phyloP scores from a whole-genome alignment of 441 rosid genomes.

The Gossypium lobatum region DNA sequence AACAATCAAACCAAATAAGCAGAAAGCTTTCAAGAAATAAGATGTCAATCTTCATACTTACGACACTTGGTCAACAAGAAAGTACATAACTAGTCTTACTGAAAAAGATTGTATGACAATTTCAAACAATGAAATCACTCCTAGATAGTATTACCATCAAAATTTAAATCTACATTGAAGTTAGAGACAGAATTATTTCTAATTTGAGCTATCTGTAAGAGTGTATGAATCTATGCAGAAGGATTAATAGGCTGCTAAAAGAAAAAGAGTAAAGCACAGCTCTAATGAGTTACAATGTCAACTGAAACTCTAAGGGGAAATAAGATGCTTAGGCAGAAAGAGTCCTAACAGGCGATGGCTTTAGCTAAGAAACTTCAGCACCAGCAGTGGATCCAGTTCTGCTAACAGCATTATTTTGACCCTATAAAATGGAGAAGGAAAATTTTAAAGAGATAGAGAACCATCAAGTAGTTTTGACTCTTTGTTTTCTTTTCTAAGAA shows the following conservation, averaged over 20 bases:
- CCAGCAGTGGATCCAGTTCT: slow-evolving; percentile 44
- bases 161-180: background rate
- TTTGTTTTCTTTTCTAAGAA: too few relatives aligned
- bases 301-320: background rate
- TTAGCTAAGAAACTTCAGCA: slow-evolving; percentile 39
- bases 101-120: background rate
- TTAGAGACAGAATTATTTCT: background rate
- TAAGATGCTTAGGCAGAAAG: slow-evolving; percentile 31
- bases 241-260: background rate
- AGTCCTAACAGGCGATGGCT: slow-evolving; percentile 34
- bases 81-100: background rate
- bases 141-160: background rate
- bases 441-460: background rate
- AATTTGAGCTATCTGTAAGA: background rate
- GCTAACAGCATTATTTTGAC: slow-evolving; percentile 15
- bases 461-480: background rate
- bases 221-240: background rate
- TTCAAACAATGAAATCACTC: background rate
- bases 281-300: background rate
- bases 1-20: slow-evolving; percentile 9
- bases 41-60: background rate
- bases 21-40: background rate
- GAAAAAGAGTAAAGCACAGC: background rate
- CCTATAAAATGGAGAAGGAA: background rate
- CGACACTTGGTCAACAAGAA: background rate